A percentile compares a stretch with the other conserved stretches of the same genome.
phyloP scores from a whole-genome alignment of 768 basidiomycete species.

The Boletus pseudopeckii region DNA sequence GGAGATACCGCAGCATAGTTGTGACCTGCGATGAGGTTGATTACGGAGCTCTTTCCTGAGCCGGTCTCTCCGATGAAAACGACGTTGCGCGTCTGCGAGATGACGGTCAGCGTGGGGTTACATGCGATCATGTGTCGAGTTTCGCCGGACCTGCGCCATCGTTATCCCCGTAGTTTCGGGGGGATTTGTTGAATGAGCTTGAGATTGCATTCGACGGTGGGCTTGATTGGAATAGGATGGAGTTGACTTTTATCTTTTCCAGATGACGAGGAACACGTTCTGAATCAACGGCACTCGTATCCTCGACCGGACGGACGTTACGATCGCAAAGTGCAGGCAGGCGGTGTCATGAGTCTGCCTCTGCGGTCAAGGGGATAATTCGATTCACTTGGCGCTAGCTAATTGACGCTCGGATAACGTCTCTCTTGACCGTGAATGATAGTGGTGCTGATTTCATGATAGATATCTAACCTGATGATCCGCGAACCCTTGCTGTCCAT shows the following conservation, averaged over 20 bases:
- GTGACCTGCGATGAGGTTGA: constrained; percentile 37
- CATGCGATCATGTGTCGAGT: neutral
- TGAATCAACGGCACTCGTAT: too few relatives aligned
- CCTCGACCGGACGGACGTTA: neutral
- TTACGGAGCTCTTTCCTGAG: constrained; percentile 39
- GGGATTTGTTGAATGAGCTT: neutral
- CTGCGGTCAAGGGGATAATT: neutral
- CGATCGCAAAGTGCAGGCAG: neutral
- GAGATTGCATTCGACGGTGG: neutral
- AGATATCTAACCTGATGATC: neutral
- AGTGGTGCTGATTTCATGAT: neutral
- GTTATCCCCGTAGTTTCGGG: neutral
- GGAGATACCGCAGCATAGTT: constrained; percentile 26
- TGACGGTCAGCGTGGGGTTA: neutral
- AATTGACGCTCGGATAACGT: neutral
- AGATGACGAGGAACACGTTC: neutral
- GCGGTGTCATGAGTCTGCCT: neutral
- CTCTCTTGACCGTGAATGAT: neutral
- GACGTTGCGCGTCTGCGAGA: constrained; percentile 26
- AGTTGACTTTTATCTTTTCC: neutral
- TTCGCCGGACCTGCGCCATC: constrained; percentile 8
- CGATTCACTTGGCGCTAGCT: neutral
- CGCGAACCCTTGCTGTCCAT: neutral
- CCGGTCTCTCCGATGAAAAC: constrained; percentile 37
- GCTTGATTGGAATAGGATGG: neutral